phyloP scores from a whole-genome alignment of 352 stramenopile genomes.

The Salisapilia sapeloensis region DNA sequence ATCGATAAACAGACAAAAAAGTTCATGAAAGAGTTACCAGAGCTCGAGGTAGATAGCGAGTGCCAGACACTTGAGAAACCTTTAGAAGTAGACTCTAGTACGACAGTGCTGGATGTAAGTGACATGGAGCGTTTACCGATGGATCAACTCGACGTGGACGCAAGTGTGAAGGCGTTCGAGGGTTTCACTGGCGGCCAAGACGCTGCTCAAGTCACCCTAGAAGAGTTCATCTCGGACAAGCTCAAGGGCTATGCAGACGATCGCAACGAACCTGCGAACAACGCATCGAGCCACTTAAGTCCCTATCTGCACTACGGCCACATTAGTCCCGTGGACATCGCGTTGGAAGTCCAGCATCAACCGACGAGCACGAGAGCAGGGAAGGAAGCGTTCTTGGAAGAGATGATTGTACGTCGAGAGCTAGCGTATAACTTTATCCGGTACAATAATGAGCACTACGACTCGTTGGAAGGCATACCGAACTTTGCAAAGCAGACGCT shows the following conservation, averaged over 20 bases:
- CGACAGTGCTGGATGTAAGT: constrained; percentile 20
- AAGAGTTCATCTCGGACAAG: constrained; percentile 80
- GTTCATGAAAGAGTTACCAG: constrained; percentile 62
- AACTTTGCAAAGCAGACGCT: constrained; percentile 89
- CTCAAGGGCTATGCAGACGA: constrained; percentile 44
- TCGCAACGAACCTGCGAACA: constrained; percentile 92
- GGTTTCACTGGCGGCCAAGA: constrained; percentile 57
- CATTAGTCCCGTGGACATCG: constrained; percentile 51
- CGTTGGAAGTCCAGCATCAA: constrained; percentile 30
- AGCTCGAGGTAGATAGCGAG: constrained; percentile 9
- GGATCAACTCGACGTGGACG: constrained; percentile 38
- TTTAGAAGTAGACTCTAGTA: constrained; percentile 3
- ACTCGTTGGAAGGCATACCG: constrained; percentile 78
- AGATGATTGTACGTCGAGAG: constrained; percentile 93
- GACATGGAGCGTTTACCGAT: constrained; percentile 15
- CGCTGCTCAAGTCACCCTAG: constrained; percentile 39
- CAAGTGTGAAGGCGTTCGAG: constrained; percentile 25
- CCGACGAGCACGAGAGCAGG: constrained; percentile 56
- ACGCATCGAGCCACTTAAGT: constrained; percentile 84
- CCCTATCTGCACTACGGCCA: constrained; percentile 91
- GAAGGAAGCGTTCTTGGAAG: constrained; percentile 91
- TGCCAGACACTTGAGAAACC: constrained; percentile 9
- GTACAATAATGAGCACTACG: constrained; percentile 90
- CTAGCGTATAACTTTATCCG: constrained; percentile 95
- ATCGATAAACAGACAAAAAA: constrained; percentile 85